Evolutionary conservation across 1,284 basidiomycete genomes (phyloP).

Genomic region (Leccinum solheimii): DNA sequence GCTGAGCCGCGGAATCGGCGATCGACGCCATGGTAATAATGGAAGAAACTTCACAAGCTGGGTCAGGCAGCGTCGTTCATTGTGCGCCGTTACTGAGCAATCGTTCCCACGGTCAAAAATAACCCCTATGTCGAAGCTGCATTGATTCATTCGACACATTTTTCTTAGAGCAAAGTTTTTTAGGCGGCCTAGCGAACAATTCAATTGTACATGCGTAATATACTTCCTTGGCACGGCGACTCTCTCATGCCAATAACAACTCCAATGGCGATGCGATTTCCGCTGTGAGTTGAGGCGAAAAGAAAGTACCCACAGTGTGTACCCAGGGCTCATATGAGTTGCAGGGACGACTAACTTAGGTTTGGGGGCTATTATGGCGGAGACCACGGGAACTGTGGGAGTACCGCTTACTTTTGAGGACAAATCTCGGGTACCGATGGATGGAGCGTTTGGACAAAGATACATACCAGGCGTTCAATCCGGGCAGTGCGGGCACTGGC

Average conservation of each 20-base stretch:
- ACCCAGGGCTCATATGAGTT: background rate
- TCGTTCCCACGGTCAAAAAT: slow-evolving; percentile 14
- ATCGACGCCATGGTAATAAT: slow-evolving; percentile 31
- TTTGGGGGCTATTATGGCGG: background rate
- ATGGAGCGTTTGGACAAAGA: background rate
- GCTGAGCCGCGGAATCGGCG: slow-evolving; percentile 55
- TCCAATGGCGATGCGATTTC: background rate
- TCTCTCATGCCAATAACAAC: background rate
- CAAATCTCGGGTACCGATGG: background rate
- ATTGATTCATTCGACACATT: background rate
- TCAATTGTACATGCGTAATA: background rate
- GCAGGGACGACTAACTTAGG: slow-evolving; percentile 6
- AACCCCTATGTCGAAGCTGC: slow-evolving; percentile 5
- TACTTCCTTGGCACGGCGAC: background rate
- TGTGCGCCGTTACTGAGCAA: background rate
- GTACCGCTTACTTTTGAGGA: background rate
- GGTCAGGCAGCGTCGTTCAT: background rate
- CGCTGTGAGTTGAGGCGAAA: background rate
- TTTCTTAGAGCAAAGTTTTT: background rate
- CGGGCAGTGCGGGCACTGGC: background rate
- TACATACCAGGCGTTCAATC: background rate
- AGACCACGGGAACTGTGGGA: slow-evolving; percentile 1
- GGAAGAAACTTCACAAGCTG: background rate
- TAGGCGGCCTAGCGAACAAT: background rate
- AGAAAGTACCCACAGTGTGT: background rate